Evolutionary conservation across 1,139 yeast species (phyloP), one percentile per base, ranked within the genome.

Genomic region (Suhomyces atakaporum): DNA sequence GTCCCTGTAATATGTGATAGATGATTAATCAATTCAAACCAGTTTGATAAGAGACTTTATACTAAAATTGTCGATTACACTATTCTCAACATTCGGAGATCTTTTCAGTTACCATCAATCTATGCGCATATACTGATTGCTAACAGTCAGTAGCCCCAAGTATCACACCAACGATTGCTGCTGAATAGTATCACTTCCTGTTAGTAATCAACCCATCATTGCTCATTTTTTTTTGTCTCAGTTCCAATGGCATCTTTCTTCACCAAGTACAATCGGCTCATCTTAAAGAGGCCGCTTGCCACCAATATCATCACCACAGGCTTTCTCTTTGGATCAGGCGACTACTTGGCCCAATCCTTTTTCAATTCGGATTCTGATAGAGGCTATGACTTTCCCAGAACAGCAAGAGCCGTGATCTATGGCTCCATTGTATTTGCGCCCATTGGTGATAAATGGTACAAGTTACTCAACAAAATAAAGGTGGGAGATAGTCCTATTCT

Each of bases 381-480:
- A 16, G 21, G 24, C 25, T 68, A 56, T 47, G 72, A 69, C 40
- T 51, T 42, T 29, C 23, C 36, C 11, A 50, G 76, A 32, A 63
- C 69, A 2, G 27, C 51, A 3, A 47, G 75, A 38, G 72, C 75
- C 1, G 51, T 60, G 3, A 29, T 54, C 9, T 70, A 61, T 42
- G 75, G 76, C 1, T 54, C 66, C 1, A 19, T 66, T 2, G 49
- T 69, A 16, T 69, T 69, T 49, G 75, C 74, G 1, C 75, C 75
- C 2, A 43, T 70, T 16, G 76, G 66, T 4, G 68, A 62, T 38
- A 61, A 51, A 36, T 70, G 76, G 75, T 69, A 66, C 49, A 60
- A 57, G 39, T 34, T 60, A 7, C 45, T 70, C 16, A 54, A 58
- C 14, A 44, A 37, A 12, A 41, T 65, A n/a, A n/a, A 21, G 27